Percentiles rank a stretch among this genome's conserved stretches.
These are phyloP conservation scores for Epichloe coenophiala DNA, from an alignment of 2,329 filamentous ascomycete genomes.

Conservation along the genomic window DNA sequence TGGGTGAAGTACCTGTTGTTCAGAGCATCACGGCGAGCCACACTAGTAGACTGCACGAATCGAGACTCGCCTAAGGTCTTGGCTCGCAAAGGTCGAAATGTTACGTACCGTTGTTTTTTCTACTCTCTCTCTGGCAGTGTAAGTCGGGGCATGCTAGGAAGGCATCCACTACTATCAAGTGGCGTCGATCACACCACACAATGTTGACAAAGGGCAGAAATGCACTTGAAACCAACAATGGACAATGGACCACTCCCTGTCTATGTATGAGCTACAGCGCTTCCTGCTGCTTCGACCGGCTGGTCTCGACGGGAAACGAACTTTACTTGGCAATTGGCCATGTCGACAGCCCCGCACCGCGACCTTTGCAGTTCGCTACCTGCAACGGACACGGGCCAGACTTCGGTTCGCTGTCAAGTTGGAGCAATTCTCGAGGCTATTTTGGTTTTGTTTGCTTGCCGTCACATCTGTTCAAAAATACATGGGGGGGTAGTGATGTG, in stretches of 20 bases:
- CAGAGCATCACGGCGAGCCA: conserved; percentile 5
- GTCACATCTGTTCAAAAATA: background rate
- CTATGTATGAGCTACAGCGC: background rate
- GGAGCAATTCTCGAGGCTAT: background rate
- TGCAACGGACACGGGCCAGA: background rate
- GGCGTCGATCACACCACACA: conserved; percentile 1
- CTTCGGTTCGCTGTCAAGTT: background rate
- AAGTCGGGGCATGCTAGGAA: conserved; percentile 1
- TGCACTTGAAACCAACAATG: conserved; percentile 2
- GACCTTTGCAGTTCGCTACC: background rate
- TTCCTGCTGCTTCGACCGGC: background rate
- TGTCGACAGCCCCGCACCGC: background rate
- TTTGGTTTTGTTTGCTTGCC: conserved; percentile 1
- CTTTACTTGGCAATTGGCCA: background rate
- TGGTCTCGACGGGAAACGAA: background rate
- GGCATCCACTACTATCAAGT: conserved; percentile 3
- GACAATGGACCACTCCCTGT: background rate
- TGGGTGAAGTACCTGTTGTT: conserved; percentile 1
- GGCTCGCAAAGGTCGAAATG: conserved; percentile 8
- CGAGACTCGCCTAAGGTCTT: background rate
- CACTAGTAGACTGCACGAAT: background rate
- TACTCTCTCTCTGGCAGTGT: background rate
- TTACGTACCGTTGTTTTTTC: conserved; percentile 6
- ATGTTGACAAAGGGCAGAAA: background rate
- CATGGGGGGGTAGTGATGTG: background rate